These are phyloP conservation scores for Xerocomus brunneocitrinus DNA, from an alignment of 768 basidiomycete genomes.

Conservation along the genomic window DNA sequence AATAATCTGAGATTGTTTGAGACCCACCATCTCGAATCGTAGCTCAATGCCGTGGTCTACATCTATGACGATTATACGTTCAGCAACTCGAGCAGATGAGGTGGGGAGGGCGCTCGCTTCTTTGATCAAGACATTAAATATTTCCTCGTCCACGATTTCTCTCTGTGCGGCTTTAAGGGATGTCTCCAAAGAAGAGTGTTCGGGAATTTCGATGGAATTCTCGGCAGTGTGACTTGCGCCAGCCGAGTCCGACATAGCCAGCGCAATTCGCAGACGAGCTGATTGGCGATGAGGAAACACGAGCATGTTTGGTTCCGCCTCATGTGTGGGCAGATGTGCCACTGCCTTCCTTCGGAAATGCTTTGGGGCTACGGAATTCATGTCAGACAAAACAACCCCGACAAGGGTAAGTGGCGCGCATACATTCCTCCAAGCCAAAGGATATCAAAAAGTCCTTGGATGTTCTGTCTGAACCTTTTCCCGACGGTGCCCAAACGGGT, in stretches of 20 bases:
- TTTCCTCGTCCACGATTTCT: constrained; percentile 77
- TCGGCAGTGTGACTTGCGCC: constrained; percentile 33
- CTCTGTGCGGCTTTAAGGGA: constrained; percentile 57
- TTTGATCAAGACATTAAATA: constrained; percentile 66
- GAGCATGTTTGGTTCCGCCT: constrained; percentile 40
- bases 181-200: constrained; percentile 42
- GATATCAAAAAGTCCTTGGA: constrained; percentile 78
- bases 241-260: constrained; percentile 34
- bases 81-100: constrained; percentile 72
- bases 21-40: constrained; percentile 66
- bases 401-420: constrained; percentile 23
- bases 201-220: constrained; percentile 33
- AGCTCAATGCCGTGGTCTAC: constrained; percentile 68
- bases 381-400: constrained; percentile 1
- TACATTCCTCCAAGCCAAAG: constrained; percentile 80
- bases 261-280: constrained; percentile 58
- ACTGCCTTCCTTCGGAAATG: constrained; percentile 64
- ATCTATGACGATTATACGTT: constrained; percentile 71
- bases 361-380: constrained; percentile 48
- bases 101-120: constrained; percentile 77
- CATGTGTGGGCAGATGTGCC: constrained; percentile 57
- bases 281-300: constrained; percentile 63
- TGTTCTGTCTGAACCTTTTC: constrained; percentile 76
- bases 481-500: constrained; percentile 61
- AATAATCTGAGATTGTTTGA: neutral